Conservation (phyloP, 371 early-diverging fungal species). For the Rhizopus microsporus region DNA sequence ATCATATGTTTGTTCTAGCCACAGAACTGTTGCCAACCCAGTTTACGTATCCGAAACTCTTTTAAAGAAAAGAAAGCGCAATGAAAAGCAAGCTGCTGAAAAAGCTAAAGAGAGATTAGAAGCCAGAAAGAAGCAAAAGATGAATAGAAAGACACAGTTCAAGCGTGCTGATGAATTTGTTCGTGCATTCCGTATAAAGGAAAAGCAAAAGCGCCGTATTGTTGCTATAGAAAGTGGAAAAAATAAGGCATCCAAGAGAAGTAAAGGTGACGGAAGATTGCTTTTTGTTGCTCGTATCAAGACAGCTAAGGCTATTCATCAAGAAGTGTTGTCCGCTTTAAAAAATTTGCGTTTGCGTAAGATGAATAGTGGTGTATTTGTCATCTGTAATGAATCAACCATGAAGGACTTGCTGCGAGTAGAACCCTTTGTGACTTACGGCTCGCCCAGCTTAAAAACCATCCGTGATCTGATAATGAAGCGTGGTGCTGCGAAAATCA, state of each 20-base stretch:
- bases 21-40: constrained; percentile 26
- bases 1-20: constrained; percentile 8
- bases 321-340: constrained; percentile 95
- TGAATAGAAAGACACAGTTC: constrained; percentile 70
- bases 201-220: constrained; percentile 84
- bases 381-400: constrained; percentile 94
- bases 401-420: constrained; percentile 94
- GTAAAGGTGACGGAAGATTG: constrained; percentile 90
- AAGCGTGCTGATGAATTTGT: constrained; percentile 96
- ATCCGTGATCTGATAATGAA: constrained; percentile 99
- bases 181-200: constrained; percentile 85
- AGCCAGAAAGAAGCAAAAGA: constrained; percentile 46
- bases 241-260: constrained; percentile 80
- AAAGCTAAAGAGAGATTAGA: constrained; percentile 61
- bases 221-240: constrained; percentile 75
- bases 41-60: constrained; percentile 84
- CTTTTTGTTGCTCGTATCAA: constrained; percentile 94
- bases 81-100: constrained; percentile 82
- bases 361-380: constrained; percentile 98
- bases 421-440: constrained; percentile 95
- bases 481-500: constrained; percentile 96
- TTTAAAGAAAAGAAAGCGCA: constrained; percentile 94
- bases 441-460: constrained; percentile 96
- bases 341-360: constrained; percentile 95
- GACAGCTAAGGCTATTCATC: constrained; percentile 93